phyloP scores from a whole-genome alignment of 371 early-diverging fungal species.

The Apophysomyces elegans region DNA sequence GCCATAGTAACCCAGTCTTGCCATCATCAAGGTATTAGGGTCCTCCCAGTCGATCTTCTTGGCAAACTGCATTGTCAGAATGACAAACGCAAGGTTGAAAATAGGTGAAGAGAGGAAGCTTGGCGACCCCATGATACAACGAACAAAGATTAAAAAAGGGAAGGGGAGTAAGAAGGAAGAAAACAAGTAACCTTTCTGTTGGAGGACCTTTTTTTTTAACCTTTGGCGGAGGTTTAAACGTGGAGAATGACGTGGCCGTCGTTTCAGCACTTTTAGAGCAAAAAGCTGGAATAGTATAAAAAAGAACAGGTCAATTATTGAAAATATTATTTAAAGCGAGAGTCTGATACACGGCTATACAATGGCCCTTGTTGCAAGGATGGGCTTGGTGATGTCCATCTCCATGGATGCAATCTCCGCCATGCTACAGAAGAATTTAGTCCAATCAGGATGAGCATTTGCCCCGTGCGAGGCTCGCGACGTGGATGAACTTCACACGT shows the following conservation, averaged over 20 bases:
- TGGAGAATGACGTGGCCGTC: background rate
- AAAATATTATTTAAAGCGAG: no score
- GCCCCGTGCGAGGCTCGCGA: no score
- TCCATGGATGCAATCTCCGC: no score
- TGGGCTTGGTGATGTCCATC: no score
- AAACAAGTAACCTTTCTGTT: background rate
- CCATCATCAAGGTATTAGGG: conserved; percentile 60
- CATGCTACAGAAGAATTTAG: no score
- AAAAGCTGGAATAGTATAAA: no score
- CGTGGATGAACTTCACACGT: no score
- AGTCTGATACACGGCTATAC: no score
- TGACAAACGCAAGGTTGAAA: conserved; percentile 69
- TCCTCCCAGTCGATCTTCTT: conserved; percentile 72
- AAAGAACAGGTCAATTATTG: no score
- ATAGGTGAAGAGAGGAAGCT: conserved; percentile 45
- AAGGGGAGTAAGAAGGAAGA: background rate
- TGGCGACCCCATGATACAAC: conserved; percentile 48
- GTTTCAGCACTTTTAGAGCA: no score
- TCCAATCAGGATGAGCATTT: no score
- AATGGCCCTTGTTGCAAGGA: no score
- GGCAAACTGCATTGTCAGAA: conserved; percentile 74
- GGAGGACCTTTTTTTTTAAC: conserved; percentile 4
- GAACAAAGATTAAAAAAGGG: background rate
- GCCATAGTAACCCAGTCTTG: conserved; percentile 70
- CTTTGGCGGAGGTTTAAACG: background rate